Percentiles rank a stretch among this genome's conserved stretches.
phyloP scores from a whole-genome alignment of 768 basidiomycete species.

The Zangia roseola region DNA sequence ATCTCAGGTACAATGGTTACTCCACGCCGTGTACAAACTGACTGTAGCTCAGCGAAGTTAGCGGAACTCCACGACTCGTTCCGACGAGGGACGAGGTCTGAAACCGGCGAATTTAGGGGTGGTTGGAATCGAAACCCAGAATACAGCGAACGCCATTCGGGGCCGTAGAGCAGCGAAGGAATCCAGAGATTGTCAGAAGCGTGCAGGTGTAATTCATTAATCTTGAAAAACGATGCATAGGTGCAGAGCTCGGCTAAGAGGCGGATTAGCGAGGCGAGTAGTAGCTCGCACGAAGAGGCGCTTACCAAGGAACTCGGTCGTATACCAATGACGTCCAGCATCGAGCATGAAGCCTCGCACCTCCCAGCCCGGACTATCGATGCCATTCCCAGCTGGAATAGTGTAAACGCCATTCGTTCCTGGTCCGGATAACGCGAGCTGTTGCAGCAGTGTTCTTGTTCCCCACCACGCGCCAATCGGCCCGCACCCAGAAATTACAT shows the following conservation, averaged over 20 bases:
- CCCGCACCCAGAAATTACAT: conserved; percentile 34
- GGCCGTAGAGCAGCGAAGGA: conserved; percentile 37
- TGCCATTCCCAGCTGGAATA: conserved; percentile 35
- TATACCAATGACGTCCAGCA: conserved; percentile 45
- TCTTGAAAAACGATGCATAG: conserved; percentile 46
- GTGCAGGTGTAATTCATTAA: conserved; percentile 44
- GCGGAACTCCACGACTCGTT: conserved; percentile 42
- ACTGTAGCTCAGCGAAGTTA: conserved; percentile 35
- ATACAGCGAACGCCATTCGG: conserved; percentile 40
- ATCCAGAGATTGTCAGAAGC: conserved; percentile 46
- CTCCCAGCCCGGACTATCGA: conserved; percentile 44
- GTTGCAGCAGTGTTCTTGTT: conserved; percentile 43
- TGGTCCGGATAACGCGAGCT: conserved; percentile 28
- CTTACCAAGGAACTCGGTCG: conserved; percentile 37
- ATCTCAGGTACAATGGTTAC: conserved; percentile 43
- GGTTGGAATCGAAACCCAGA: conserved; percentile 44
- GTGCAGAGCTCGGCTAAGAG: conserved; percentile 40
- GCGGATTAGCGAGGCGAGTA: neutral
- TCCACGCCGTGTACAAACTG: conserved; percentile 37
- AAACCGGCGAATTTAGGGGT: conserved; percentile 30
- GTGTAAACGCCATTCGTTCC: conserved; percentile 6
- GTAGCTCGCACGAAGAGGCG: neutral
- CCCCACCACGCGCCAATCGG: conserved; percentile 45
- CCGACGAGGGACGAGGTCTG: conserved; percentile 34
- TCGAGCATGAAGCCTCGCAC: conserved; percentile 48